Conservation (phyloP, 2,329 filamentous ascomycete species). For the Diplodia mutila region DNA sequence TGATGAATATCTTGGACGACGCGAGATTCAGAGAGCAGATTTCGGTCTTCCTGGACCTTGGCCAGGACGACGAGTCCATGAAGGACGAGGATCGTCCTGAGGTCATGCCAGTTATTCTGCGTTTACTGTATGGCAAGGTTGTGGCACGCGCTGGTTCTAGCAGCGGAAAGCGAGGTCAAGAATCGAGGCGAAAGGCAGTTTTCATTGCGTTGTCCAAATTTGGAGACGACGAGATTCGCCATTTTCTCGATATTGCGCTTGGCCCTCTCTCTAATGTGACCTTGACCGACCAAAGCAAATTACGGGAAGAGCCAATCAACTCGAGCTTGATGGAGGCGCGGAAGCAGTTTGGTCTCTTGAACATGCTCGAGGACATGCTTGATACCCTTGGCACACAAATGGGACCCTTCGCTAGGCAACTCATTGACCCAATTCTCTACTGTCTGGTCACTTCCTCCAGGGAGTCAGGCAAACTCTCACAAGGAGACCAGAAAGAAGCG, state of each 20-base stretch:
- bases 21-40: conserved; percentile 91
- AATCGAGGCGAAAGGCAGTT: conserved; percentile 72
- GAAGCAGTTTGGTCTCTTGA: conserved; percentile 88
- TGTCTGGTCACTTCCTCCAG: conserved; percentile 73
- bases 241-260: conserved; percentile 81
- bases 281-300: conserved; percentile 56
- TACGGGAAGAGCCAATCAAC: conserved; percentile 59
- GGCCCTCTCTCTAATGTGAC: conserved; percentile 67
- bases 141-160: conserved; percentile 78
- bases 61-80: conserved; percentile 66
- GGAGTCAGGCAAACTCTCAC: conserved; percentile 39
- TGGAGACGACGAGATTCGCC: conserved; percentile 71
- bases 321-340: conserved; percentile 66
- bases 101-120: conserved; percentile 83
- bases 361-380: conserved; percentile 87
- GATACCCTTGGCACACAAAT: conserved; percentile 80
- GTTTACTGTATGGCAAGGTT: conserved; percentile 85
- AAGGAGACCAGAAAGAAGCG: conserved; percentile 35
- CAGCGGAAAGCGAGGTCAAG: conserved; percentile 78
- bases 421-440: conserved; percentile 79
- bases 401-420: conserved; percentile 65
- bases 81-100: conserved; percentile 71
- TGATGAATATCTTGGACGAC: conserved; percentile 87
- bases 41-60: conserved; percentile 80
- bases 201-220: conserved; percentile 81